Evolutionary conservation across 2,329 filamentous ascomycete genomes (phyloP), one percentile per base, ranked within the genome.

Genomic region (Aureobasidium sp.): DNA sequence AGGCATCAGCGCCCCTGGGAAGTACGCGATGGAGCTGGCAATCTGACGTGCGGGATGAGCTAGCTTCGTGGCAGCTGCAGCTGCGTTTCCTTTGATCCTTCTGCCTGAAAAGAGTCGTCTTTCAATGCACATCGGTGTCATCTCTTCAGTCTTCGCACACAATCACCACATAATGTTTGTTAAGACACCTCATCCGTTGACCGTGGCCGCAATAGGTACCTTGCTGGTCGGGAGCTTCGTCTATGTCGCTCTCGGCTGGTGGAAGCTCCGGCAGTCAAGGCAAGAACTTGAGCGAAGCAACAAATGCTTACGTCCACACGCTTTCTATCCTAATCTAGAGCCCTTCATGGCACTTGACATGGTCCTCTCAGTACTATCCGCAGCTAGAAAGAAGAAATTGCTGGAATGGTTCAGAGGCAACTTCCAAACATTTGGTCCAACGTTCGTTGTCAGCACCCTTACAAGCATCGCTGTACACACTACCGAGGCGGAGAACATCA

Each of bases 401-500:
- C 61, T 65, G 15, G 39, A 56, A n/a, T 62, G 61, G 51, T 59
- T 52, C 31, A 17, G 34, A 1, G 53, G 53, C 8, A 37, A 63
- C 5, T 39, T 58, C n/a, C 49, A 55, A 3, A 63, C 51, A 31
- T 51, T 48, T 25, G 39, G 48, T 22, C 39, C 70, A 12, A 80
- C 80, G 62, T 74, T 79, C 62, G 82, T 77, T 36, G 66, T 52
- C n/a, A 36, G 69, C 25, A 66, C 68, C 2, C 64, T 74, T 2
- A 67, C 75, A 3, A 71, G 65, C 7, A 66, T 63, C 5, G 65
- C 75, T 3, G 73, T 78, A 60, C 68, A 70, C 9, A 81, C 79
- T 1, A 72, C 68, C 17, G 79, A 81, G 67, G 78, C 78, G 0
- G 77, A 79, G 63, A 80, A 80, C 62, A 66, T 80, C 62, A 80